Base-by-base conservation (phyloP, 495 filamentous ascomycete genomes). In the Cetradonia linearis region DNA sequence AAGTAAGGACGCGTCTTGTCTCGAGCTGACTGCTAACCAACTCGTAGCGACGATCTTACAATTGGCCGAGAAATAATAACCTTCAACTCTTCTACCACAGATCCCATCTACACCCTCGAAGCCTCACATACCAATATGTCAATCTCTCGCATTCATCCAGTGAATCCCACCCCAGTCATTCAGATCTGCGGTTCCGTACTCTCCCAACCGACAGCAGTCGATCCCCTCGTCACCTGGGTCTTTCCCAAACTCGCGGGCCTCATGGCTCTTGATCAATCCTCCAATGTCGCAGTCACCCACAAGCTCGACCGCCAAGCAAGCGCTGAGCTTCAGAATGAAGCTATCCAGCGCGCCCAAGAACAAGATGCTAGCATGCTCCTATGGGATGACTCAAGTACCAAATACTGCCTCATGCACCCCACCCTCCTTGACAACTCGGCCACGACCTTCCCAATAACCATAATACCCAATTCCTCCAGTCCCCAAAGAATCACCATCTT, bases 241-340 rank as follows among this genome's bases (percentile, higher is more conserved):
- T 68, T 68, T 50, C 66, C 66, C 42, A 66, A 66, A 38, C 37
- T 64, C 9, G 66, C 66, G 2, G 66, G 65, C 28, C 55, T 68
- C 3, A 66, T 66, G 62, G 66, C 66, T 27, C 57, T 68, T 14
- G 64, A 68, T 37, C 59, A 65, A 27, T 61, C 61, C 20, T 68
- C 66, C 33, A 58, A 60, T 25, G 50, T 65, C 28, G 64, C 66
- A 9, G 52, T 64, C 16, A 28, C 61, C 6, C 61, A 65, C 20
- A 53, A 59, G 9, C 65, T 68, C 13, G 59, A 65, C 50, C 64
- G 66, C 20, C 56, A 58, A 52, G 59, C 64, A 14, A 63, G 66
- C 60, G 62, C 61, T 18, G 58, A 65, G 18, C 52, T 68, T 23
- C 66, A 68, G 49, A 58, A 62, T 30, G 66, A 66, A 55, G 66